A percentile compares a stretch with the other conserved stretches of the same genome.
phyloP scores from a whole-genome alignment of 2,329 filamentous ascomycete genomes.

The Emmonsia crescens region DNA sequence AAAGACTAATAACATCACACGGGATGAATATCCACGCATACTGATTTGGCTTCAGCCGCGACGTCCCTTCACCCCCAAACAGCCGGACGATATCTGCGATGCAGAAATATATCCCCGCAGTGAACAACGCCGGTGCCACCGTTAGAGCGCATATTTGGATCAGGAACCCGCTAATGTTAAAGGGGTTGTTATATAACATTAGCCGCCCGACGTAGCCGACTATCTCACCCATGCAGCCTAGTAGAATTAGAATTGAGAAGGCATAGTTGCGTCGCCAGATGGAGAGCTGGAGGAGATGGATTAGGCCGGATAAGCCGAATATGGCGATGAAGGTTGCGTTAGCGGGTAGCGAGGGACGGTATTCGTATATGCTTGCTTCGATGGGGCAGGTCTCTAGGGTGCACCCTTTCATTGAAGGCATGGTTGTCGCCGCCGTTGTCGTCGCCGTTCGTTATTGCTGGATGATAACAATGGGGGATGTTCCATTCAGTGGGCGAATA shows the following conservation, averaged over 20 bases:
- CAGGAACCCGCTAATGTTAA: slow-evolving; percentile 49
- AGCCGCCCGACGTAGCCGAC: slow-evolving; percentile 54
- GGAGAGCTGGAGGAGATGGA: slow-evolving; percentile 29
- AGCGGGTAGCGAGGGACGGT: slow-evolving; percentile 32
- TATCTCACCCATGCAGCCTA: slow-evolving; percentile 48
- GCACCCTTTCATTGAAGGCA: slow-evolving; percentile 15
- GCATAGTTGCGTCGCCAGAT: slow-evolving; percentile 20
- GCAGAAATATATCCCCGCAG: slow-evolving; percentile 57
- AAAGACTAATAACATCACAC: slow-evolving; percentile 32
- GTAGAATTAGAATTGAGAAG: slow-evolving; percentile 41
- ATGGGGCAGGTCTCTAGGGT: slow-evolving; percentile 32
- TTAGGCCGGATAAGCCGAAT: slow-evolving; percentile 32
- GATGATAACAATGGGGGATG: neutral
- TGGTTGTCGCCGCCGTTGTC: neutral
- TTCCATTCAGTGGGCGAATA: neutral
- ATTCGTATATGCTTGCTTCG: slow-evolving; percentile 32
- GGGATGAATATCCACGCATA: slow-evolving; percentile 32
- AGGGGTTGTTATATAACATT: slow-evolving; percentile 48
- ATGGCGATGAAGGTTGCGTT: slow-evolving; percentile 34
- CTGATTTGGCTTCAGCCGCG: slow-evolving; percentile 27
- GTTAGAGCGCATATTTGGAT: slow-evolving; percentile 56
- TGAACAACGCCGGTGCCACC: slow-evolving; percentile 45
- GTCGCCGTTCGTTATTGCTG: neutral
- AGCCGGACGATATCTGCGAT: slow-evolving; percentile 36
- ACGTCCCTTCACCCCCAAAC: slow-evolving; percentile 30